Evolutionary conservation across 495 filamentous ascomycete species (phyloP).

Genomic region (Stereocaulon alpinum): DNA sequence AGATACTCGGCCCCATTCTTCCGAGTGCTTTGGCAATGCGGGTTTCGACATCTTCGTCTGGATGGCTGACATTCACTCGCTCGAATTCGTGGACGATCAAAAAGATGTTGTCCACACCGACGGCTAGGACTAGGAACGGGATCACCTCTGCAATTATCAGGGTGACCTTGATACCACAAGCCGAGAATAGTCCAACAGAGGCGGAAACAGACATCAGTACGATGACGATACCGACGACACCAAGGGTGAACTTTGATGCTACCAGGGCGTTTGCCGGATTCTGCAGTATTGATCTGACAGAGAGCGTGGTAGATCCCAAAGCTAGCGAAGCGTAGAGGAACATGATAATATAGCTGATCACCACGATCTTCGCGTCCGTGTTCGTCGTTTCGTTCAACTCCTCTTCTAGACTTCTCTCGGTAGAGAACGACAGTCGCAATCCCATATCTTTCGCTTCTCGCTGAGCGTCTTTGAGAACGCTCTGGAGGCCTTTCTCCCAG

Average conservation of each 20-base stretch:
- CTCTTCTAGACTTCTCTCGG: conserved; percentile 85
- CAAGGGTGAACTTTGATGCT: conserved; percentile 90
- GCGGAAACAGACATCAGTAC: conserved; percentile 96
- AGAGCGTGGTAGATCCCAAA: conserved; percentile 75
- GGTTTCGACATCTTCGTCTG: conserved; percentile 74
- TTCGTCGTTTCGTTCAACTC: conserved; percentile 94
- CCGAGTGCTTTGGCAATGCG: conserved; percentile 77
- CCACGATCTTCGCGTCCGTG: conserved; percentile 93
- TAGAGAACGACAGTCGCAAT: conserved; percentile 82
- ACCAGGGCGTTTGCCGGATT: conserved; percentile 79
- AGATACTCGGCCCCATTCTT: conserved; percentile 89
- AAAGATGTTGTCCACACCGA: conserved; percentile 98
- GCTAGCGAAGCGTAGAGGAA: conserved; percentile 92
- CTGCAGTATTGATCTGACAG: conserved; percentile 57
- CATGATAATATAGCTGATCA: conserved; percentile 97
- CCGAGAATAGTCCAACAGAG: conserved; percentile 87
- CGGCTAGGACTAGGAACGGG: conserved; percentile 88
- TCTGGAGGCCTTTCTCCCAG: conserved; percentile 72
- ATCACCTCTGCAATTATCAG: conserved; percentile 98
- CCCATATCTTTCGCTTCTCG: conserved; percentile 69
- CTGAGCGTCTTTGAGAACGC: conserved; percentile 59
- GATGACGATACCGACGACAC: conserved; percentile 83
- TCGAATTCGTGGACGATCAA: conserved; percentile 98
- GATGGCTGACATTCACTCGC: conserved; percentile 78
- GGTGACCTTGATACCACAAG: conserved; percentile 79